These are phyloP conservation scores for Alisma plantagoaquatica DNA, from an alignment of 106 monocot genomes.

Conservation along the genomic window DNA sequence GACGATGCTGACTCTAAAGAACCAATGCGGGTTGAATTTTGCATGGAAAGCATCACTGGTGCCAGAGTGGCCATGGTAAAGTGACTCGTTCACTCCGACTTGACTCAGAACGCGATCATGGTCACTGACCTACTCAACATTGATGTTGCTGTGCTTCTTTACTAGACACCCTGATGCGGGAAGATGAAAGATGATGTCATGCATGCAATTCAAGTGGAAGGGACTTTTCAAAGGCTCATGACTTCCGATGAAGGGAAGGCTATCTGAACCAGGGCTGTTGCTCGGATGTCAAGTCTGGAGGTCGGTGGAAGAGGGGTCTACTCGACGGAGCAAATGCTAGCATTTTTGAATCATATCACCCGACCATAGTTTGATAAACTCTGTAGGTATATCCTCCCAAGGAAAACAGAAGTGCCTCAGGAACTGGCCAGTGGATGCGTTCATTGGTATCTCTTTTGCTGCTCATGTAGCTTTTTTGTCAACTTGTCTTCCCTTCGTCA, in stretches of 20 bases:
- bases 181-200: slow-evolving; percentile 7
- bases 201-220: slow-evolving; percentile 2
- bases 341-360: slow-evolving; percentile 9
- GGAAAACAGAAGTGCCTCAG: too few species aligned
- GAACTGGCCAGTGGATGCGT: too few species aligned
- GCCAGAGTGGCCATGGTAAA: slow-evolving; percentile 17
- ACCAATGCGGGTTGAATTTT: slow-evolving; percentile 34
- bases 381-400: too few species aligned
- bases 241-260: slow-evolving; percentile 7
- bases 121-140: slow-evolving; percentile 8
- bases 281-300: slow-evolving; percentile 1
- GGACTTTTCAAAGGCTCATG: neutral
- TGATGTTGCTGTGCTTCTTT: slow-evolving; percentile 4
- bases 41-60: slow-evolving; percentile 27
- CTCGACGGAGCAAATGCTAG: neutral
- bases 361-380: neutral
- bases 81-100: slow-evolving; percentile 23
- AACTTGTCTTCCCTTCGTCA: too few species aligned
- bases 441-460: too few species aligned
- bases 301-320: neutral
- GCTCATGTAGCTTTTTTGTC: too few species aligned
- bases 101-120: slow-evolving; percentile 21
- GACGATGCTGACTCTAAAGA: too few species aligned
- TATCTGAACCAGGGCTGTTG: slow-evolving; percentile 7
- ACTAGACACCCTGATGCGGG: slow-evolving; percentile 1